Evolutionary conservation across 106 monocot species (phyloP), one percentile per base, ranked within the genome.

Genomic region (Dendrobium catenatum): DNA sequence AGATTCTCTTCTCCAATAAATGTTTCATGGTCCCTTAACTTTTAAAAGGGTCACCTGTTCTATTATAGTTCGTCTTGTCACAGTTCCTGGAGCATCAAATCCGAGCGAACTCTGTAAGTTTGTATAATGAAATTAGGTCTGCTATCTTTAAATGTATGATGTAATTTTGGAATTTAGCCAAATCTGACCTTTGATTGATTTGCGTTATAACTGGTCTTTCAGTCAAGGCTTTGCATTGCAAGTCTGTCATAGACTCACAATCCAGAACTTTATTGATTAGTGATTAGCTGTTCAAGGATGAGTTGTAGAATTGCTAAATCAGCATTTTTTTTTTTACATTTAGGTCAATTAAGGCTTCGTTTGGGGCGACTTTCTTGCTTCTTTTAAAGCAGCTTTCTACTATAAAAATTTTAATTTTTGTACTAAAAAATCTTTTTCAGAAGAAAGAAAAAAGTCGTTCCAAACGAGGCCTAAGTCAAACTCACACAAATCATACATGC

Each of bases 41-140:
- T 68, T 68, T 68, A 31, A 70, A 15, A 51, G 13, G 51, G 51
- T 13, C 13, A 15, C 16, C 9, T 7, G 3, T 72, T 33, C 40
- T 17, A 33, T 1, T 5, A 72, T 15, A 16, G 72, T 72, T 40
- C 40, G 72, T 72, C 40, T 40, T 33, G 16, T 40, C 10, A 37
- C 15, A 27, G 72, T 33, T 17, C 72, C 33, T 72, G 31, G 7
- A 29, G 13, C 11, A 37, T 20, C 22, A 20, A 6, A 6, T 37
- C 37, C 37, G 18, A 22, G 18, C 4, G 61, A 61, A 61, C 9
- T 70, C 33, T 70, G 2, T 70, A 37, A 10, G 8, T 70, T 70
- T 70, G 68, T 70, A 72, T 29, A 11, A 29, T 72, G 9, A n/a
- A 72, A 72, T 72, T 66, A 66, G 64, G 24, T 66, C 24, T 66